These are phyloP conservation scores for Actinidia polygama DNA, from an alignment of 179 eudicot genomes.

Conservation along the genomic window DNA sequence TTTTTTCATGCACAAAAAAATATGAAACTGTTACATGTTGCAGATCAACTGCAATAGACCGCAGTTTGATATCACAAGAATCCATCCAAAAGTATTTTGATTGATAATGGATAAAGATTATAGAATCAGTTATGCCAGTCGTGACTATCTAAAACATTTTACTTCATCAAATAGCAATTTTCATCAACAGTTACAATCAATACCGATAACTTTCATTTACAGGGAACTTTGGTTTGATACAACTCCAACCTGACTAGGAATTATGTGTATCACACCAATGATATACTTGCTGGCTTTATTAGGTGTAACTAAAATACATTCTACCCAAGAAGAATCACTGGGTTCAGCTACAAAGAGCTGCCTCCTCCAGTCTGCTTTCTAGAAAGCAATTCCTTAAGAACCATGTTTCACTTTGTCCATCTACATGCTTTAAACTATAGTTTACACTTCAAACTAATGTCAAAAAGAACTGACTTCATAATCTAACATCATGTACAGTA, in stretches of 20 bases:
- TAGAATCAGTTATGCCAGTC: not conserved
- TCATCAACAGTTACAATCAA: not conserved
- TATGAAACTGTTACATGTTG: not conserved
- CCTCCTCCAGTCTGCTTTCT: not conserved
- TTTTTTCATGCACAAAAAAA: conserved; percentile 12
- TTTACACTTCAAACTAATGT: conserved; percentile 2
- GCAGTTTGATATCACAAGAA: not conserved
- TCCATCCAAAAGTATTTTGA: not conserved
- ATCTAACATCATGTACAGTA: not conserved
- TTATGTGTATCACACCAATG: no score
- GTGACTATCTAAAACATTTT: not conserved
- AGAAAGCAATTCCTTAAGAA: not conserved
- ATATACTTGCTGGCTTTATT: no score
- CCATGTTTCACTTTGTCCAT: not conserved
- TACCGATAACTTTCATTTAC: not conserved
- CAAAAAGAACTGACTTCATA: not conserved
- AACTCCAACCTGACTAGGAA: no score
- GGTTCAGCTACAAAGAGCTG: no score
- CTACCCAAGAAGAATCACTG: no score
- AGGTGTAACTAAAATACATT: no score
- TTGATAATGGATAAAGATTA: not conserved
- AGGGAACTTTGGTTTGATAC: no score
- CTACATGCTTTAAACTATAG: not conserved
- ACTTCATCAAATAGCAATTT: not conserved
- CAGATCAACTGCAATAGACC: not conserved